Percentiles rank a stretch among this genome's conserved stretches.
Conservation (phyloP, 2,329 filamentous ascomycete genomes). For the Fusarium aywerte region DNA sequence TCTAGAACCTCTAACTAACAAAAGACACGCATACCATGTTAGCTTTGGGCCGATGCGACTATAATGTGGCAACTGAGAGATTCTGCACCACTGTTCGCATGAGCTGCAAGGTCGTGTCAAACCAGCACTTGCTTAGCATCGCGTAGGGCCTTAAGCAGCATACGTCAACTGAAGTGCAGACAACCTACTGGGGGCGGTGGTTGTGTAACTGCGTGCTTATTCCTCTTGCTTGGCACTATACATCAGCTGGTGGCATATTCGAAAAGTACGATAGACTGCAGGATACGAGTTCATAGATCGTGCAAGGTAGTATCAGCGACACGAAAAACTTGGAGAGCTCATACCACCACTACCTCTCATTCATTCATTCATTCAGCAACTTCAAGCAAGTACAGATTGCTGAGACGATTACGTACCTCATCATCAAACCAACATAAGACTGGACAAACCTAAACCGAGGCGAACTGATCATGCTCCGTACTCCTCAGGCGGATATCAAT, state of each 20-base stretch:
- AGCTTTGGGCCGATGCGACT: not conserved
- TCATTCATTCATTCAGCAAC: not conserved
- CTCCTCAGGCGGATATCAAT: constrained; percentile 30
- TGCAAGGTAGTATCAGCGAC: not conserved
- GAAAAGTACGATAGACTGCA: not conserved
- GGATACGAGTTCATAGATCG: not conserved
- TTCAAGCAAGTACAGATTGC: not conserved
- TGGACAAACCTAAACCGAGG: constrained; percentile 22
- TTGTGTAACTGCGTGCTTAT: not conserved
- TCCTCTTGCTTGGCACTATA: not conserved
- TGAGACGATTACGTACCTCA: constrained; percentile 5
- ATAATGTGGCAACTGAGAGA: not conserved
- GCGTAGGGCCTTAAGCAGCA: not conserved
- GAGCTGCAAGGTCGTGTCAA: constrained; percentile 1
- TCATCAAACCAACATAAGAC: constrained; percentile 17
- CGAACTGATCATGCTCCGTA: constrained; percentile 28
- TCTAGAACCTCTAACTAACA: not conserved
- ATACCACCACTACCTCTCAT: not conserved
- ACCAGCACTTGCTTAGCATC: not conserved
- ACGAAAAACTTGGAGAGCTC: not conserved
- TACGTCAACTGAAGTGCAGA: not conserved
- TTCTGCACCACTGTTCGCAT: not conserved
- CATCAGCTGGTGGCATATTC: not conserved
- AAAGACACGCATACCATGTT: not conserved
- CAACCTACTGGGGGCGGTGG: not conserved